Conservation (phyloP, 345 rosid species). For the Lenwebbia sp. region DNA sequence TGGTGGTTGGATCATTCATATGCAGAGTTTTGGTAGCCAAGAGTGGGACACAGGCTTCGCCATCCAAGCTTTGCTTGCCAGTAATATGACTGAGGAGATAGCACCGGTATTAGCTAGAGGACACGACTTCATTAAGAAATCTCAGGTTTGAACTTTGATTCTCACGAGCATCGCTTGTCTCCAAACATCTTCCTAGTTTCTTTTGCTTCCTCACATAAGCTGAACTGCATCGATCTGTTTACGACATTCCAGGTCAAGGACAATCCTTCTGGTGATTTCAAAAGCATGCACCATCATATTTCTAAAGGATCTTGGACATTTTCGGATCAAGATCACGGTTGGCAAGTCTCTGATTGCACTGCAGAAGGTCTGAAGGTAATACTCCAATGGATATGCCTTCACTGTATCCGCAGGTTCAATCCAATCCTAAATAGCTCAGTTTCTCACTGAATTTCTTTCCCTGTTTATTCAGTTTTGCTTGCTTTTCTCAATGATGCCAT, state of each 20-base stretch:
- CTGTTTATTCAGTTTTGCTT: too few relatives aligned
- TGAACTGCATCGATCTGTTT: not conserved
- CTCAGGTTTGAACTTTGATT: conserved; percentile 28
- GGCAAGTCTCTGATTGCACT: conserved; percentile 42
- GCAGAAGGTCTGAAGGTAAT: conserved; percentile 31
- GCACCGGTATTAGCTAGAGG: conserved; percentile 18
- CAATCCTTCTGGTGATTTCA: conserved; percentile 31
- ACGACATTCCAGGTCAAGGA: conserved; percentile 13
- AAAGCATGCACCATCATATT: conserved; percentile 23
- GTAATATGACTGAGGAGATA: conserved; percentile 21
- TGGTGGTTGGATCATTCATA: not conserved
- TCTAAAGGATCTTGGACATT: conserved; percentile 46
- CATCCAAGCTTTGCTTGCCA: conserved; percentile 34
- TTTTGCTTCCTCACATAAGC: not conserved
- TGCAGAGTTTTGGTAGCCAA: conserved; percentile 54
- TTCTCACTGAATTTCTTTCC: too few relatives aligned
- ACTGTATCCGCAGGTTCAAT: not conserved
- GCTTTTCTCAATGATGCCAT: too few relatives aligned
- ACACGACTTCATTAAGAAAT: conserved; percentile 25
- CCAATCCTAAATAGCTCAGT: not conserved
- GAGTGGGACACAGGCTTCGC: conserved; percentile 42
- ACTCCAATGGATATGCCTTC: not conserved
- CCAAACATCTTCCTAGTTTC: not conserved
- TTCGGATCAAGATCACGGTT: conserved; percentile 37
- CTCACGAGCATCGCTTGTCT: not conserved